Percentiles rank a stretch among this genome's conserved stretches.
Evolutionary conservation across 352 stramenopile genomes (phyloP).

Genomic region (Pythium vanterpoolii): DNA sequence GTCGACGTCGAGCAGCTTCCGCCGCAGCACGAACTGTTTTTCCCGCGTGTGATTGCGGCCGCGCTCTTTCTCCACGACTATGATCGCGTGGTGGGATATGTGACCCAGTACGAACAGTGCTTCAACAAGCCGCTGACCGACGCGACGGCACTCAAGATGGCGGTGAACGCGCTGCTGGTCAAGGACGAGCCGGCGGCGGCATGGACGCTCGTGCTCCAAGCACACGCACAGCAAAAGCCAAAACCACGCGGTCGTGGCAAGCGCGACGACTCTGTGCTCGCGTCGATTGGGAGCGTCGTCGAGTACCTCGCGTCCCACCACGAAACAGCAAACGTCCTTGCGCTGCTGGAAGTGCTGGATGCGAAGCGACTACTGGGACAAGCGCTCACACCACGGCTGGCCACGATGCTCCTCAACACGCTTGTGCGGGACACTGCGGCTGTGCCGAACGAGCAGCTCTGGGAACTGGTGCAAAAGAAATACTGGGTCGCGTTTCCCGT

Average conservation of each 20-base stretch:
- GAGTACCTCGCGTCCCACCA: slow-evolving; percentile 43
- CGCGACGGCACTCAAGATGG: slow-evolving; percentile 38
- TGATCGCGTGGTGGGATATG: slow-evolving; percentile 36
- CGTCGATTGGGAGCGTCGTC: slow-evolving; percentile 40
- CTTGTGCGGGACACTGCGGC: slow-evolving; percentile 25
- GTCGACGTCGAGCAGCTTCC: slow-evolving; percentile 21
- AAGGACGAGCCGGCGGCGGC: slow-evolving; percentile 40
- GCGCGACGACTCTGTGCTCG: not conserved
- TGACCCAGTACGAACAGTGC: slow-evolving; percentile 29
- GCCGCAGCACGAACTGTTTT: slow-evolving; percentile 16
- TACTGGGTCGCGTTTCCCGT: slow-evolving; percentile 4
- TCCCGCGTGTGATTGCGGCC: slow-evolving; percentile 50
- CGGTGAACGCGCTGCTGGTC: slow-evolving; percentile 50
- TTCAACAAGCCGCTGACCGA: not conserved
- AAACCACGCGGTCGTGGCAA: not conserved
- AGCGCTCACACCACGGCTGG: slow-evolving; percentile 26
- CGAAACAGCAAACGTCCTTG: slow-evolving; percentile 28
- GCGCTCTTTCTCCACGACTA: slow-evolving; percentile 51
- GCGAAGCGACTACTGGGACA: slow-evolving; percentile 26
- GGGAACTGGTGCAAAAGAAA: not conserved
- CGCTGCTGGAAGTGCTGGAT: slow-evolving; percentile 34
- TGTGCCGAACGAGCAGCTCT: slow-evolving; percentile 1
- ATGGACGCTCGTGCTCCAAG: slow-evolving; percentile 36
- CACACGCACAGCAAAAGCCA: slow-evolving; percentile 24
- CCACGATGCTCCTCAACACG: slow-evolving; percentile 26